Conservation (phyloP, 1,284 basidiomycete species). For the Rhodotorula sp. region DNA sequence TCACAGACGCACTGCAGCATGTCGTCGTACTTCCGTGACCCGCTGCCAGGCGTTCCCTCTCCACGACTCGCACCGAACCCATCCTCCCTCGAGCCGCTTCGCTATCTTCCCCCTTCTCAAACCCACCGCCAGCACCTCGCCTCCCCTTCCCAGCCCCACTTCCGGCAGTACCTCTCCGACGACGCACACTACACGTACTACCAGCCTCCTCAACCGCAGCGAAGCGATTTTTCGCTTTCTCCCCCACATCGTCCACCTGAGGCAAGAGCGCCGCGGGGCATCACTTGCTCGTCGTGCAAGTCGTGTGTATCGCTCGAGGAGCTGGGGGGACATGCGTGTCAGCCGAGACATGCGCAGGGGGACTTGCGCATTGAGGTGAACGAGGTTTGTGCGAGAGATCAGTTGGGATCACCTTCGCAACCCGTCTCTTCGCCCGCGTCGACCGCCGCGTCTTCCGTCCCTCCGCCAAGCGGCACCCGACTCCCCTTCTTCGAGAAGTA, state of each 20-base stretch:
- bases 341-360: neutral
- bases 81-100: neutral
- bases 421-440: neutral
- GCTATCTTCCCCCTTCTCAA: conserved; percentile 3
- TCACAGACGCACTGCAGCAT: too few relatives aligned
- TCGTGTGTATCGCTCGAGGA: conserved; percentile 15
- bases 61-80: neutral
- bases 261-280: conserved; percentile 2
- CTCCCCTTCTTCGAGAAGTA: conserved; percentile 40
- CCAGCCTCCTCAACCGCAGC: neutral
- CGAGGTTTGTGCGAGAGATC: neutral
- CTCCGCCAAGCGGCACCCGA: conserved; percentile 12
- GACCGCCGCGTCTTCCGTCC: neutral
- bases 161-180: neutral
- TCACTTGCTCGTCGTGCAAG: conserved; percentile 27
- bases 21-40: too few relatives aligned
- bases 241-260: neutral
- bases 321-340: conserved; percentile 32
- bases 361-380: conserved; percentile 6
- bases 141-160: neutral
- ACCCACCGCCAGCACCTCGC: neutral
- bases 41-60: too few relatives aligned
- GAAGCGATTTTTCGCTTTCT: neutral
- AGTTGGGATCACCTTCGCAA: neutral
- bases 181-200: neutral